Percentiles rank a stretch among this genome's conserved stretches.
Evolutionary conservation across 805 yeast genomes (phyloP).

Genomic region (Yamadazyma sp.): DNA sequence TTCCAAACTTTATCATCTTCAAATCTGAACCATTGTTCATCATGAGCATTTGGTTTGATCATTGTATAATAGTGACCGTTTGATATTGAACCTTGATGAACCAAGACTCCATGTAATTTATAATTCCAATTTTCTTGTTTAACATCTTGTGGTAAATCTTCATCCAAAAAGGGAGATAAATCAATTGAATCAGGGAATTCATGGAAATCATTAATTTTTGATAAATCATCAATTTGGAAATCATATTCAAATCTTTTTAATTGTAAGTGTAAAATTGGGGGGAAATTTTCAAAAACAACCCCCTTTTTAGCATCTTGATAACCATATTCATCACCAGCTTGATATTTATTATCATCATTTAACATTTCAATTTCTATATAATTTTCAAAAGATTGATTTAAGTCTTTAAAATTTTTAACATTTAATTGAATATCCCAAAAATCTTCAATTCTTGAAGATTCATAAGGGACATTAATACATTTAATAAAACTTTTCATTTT

Average conservation of each 20-base stretch:
- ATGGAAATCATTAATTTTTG: slow-evolving; percentile 87
- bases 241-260: slow-evolving; percentile 93
- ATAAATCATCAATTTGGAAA: slow-evolving; percentile 80
- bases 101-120: slow-evolving; percentile 87
- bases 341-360: slow-evolving; percentile 94
- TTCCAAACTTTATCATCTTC: slow-evolving; percentile 95
- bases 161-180: slow-evolving; percentile 72
- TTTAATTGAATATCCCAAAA: slow-evolving; percentile 98
- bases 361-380: slow-evolving; percentile 86
- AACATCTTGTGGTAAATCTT: slow-evolving; percentile 39
- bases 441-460: slow-evolving; percentile 87
- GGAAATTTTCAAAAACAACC: slow-evolving; percentile 85
- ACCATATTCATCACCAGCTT: slow-evolving; percentile 80
- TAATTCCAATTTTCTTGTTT: slow-evolving; percentile 67
- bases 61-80: slow-evolving; percentile 96
- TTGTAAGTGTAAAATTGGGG: slow-evolving; percentile 90
- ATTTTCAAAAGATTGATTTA: slow-evolving; percentile 75
- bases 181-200: slow-evolving; percentile 86
- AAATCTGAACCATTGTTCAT: slow-evolving; percentile 77
- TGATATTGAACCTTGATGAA: slow-evolving; percentile 93
- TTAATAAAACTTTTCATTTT: slow-evolving; percentile 93
- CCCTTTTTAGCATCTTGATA: slow-evolving; percentile 96
- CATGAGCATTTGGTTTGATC: slow-evolving; percentile 72
- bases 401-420: slow-evolving; percentile 75
- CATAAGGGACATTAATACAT: slow-evolving; percentile 90